Base-by-base conservation (phyloP, 805 yeast genomes). In the Candida xiaguanensis region DNA sequence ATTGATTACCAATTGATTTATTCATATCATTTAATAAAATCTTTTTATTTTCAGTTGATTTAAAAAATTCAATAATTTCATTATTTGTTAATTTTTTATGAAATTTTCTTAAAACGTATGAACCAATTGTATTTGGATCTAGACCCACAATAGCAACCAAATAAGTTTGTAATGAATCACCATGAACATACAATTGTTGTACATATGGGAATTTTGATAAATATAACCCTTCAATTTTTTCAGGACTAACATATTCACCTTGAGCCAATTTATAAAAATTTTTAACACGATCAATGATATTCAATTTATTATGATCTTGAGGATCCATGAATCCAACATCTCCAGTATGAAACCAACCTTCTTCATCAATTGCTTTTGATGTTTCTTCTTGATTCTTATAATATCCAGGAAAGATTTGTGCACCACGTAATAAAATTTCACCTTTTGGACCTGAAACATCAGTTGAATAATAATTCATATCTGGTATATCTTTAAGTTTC, bases 331-430 rank as follows among this genome's bases (percentile, higher is more conserved):
- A 42, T 9, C 63, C 69, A 30, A 65, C 52, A 53, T 80, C 85
- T 19, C 85, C 85, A 16, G 84, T 77, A 40, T 61, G 60, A 50
- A 78, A 67, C 81, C 82, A 79, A 5, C 75, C 77, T 15, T 74
- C 76, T 3, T 56, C 57, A 36, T 69, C 67, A 38, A 77, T 47
- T 6, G 71, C 55, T 25, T 64, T 72, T 8, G 45, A 55, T 0
- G 80, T 77, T 25, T 78, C 81, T 38, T 66, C 63, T 16, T 59
- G 55, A 47, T 77, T 74, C 41, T 74, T 65, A 52, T 60, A 72
- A 48, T 80, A 79, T 12, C 71, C 72, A 32, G 47, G 52, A 59
- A 77, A 77, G 24, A 76, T 63, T 50, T 75, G 78, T 11, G 79
- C 75, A 0, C 85, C 82, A 38, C 80, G 66, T 8, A 80, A 39